Base-by-base conservation (phyloP, 2,329 filamentous ascomycete species). In the Botrytis tulipae region DNA sequence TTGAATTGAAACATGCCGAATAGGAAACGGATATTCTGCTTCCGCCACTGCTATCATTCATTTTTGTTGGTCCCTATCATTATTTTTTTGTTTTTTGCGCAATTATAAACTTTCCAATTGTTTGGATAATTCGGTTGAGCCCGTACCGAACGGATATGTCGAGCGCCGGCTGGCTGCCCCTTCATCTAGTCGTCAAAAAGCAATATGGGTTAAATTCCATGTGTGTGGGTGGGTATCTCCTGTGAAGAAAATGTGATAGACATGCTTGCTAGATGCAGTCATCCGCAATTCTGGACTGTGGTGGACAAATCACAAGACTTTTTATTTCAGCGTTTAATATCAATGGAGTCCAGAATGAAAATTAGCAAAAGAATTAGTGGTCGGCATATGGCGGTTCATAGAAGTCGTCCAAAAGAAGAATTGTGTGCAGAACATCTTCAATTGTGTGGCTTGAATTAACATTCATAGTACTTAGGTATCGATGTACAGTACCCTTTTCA, bases 171-270 rank as follows among this genome's bases (percentile, higher is more conserved):
- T 62, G 60, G 35, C 40, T 46, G 32, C 57, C 51, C 65, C 37
- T 70, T 70, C 51, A 46, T 60, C 48, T 35, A 67, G 42, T 71
- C 65, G 25, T 25, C 32, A 51, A 65, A 51, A 65, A 40, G 22
- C 59, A 71, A 48, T 65, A 32, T 68, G 44, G 22, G 42, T 46
- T 69, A 35, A 68, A 70, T 40, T 42, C 35, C 65, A 68, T 70
- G 67, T 60, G n/a, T 44, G 32, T 70, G 68, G 51, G 54, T 70
- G 54, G 68, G 16, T 61, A 40, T 46, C 60, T 63, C 42, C 61
- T 54, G 25, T 60, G 71, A 72, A 72, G 71, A 72, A 69, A 72
- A 72, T 72, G 71, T 72, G 71, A 72, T 69, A 72, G 65, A 72
- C 51, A 72, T 72, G 71, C 71, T 42, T 63, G 62, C 37, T 32